Base-by-base conservation (phyloP, 1,139 yeast genomes). In the Chernovozyma sophiae-reginae region DNA sequence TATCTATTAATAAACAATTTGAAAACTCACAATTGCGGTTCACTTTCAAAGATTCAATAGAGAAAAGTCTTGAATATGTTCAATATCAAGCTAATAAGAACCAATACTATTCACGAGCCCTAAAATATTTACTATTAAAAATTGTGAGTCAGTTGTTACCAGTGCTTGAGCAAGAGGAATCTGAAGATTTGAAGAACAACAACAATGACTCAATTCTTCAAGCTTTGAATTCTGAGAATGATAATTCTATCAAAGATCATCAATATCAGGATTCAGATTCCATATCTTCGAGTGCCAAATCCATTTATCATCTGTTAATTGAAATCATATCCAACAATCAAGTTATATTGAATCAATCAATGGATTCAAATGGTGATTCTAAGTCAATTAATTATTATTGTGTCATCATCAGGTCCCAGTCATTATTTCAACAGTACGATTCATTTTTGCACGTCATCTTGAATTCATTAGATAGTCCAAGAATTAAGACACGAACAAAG, bases 401-500 rank as follows among this genome's bases (percentile, higher is more conserved):
- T 40, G 47, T 40, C 38, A 38, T 55, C 40, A 48, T 45, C 32
- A 45, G 44, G 28, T 53, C 57, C 5, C 67, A 55, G 25, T 62
- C 68, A 2, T 52, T 80, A 27, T 45, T 64, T 12, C 47, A 59
- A 4, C 57, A 74, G 2, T 79, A 79, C 48, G 81, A 79, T n/a
- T 61, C 62, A 3, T 76, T 82, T 38, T 47, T 84, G 32, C 60
- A 59, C 17, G 56, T 78, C 12, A 56, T 86, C 3, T 49, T 81
- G 13, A 58, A 55, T 4, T 61, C 75, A 0, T 55, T 82, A 34
- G 74, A 70, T 23, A 74, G 77, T 42, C 48, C 70, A 1, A 81
- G 79, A 46, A 71, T 77, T 19, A 84, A 80, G 44, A 60, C 81
- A 1, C 74, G 84, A 48, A 71, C 86, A 0, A 76, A 79, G 38